Evolutionary conservation across 1,139 yeast species (phyloP).

Genomic region (Sugiyamaella castrensis): DNA sequence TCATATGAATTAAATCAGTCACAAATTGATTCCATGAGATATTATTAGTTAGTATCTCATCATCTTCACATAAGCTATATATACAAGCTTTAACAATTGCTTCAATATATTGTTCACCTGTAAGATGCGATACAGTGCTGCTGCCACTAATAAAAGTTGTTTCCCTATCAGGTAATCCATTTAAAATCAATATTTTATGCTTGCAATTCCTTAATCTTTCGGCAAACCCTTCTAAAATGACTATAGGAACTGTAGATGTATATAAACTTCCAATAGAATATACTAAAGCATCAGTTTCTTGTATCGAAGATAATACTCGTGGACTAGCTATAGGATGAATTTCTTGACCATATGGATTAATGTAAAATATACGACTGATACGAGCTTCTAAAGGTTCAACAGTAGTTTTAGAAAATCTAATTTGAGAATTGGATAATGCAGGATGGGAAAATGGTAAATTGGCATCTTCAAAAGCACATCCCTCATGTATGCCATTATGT

Average conservation of each 20-base stretch:
- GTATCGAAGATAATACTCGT: slow-evolving; percentile 54
- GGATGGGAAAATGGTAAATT: slow-evolving; percentile 79
- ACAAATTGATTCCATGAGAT: slow-evolving; percentile 25
- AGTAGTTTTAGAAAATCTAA: slow-evolving; percentile 62
- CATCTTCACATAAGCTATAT: slow-evolving; percentile 21
- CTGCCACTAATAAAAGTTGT: slow-evolving; percentile 62
- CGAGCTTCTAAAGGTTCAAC: slow-evolving; percentile 68
- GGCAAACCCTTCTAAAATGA: slow-evolving; percentile 72
- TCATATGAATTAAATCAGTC: slow-evolving; percentile 25
- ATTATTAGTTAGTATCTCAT: slow-evolving; percentile 7
- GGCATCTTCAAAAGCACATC: slow-evolving; percentile 47
- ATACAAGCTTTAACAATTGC: slow-evolving; percentile 48
- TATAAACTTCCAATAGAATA: slow-evolving; percentile 85
- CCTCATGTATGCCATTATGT: no score
- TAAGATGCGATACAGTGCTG: not conserved
- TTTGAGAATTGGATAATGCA: slow-evolving; percentile 66
- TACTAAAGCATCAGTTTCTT: slow-evolving; percentile 51
- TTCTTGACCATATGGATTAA: slow-evolving; percentile 87
- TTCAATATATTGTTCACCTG: slow-evolving; percentile 47
- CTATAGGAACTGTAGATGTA: slow-evolving; percentile 80
- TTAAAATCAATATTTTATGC: slow-evolving; percentile 48
- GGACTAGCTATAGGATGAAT: slow-evolving; percentile 74
- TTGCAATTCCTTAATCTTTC: slow-evolving; percentile 27
- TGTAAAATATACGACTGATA: slow-evolving; percentile 68
- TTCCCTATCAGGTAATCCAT: slow-evolving; percentile 75